Base-by-base conservation (phyloP, 2,329 filamentous ascomycete species). In the Neonectria hederae region DNA sequence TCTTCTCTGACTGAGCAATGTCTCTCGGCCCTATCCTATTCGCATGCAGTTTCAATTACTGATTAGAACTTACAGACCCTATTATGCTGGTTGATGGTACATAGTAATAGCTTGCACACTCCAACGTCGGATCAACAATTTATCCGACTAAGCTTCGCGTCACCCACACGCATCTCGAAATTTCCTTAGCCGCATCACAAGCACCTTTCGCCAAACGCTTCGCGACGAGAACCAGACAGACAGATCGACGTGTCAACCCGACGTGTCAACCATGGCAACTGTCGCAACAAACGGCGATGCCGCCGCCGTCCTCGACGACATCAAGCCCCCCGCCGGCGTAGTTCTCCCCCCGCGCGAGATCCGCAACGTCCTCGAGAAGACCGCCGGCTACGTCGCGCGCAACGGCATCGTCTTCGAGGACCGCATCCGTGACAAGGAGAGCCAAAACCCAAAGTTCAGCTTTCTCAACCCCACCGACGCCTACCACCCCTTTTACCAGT, bases 291-390 rank as follows among this genome's bases (percentile, higher is more conserved):
- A 88, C 73, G 85, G 84, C 71, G 85, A 87, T 77, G 78, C 83
- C 69, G 79, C 83, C 69, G 79, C 82, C 43, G 81, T 83, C 43
- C 83, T 90, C 60, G 88, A 94, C 67, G 87, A 89, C 67, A 87
- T 89, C 77, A 95, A 94, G 78, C 89, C 93, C 35, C 95, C 95
- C 4, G 82, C 90, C 63, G 93, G 94, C 67, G 86, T 97, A 68
- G 92, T 97, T 61, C 86, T 97, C 59, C 96, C 96, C 22, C 96
- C 96, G 11, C 95, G 90, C 76, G 92, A 94, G 76, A 94, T 97
- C 75, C 90, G 94, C 83, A 83, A 84, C 77, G 80, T 95, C 70
- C 89, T 99, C 75, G 94, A 97, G 79, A 98, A 97, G 83, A 97
- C 95, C 13, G 95, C 96, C 57, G 94, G 94, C 51, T 98, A 97